Percentiles rank a stretch among this genome's conserved stretches.
Evolutionary conservation across 495 filamentous ascomycete genomes (phyloP).

Genomic region (Letharia lupina): DNA sequence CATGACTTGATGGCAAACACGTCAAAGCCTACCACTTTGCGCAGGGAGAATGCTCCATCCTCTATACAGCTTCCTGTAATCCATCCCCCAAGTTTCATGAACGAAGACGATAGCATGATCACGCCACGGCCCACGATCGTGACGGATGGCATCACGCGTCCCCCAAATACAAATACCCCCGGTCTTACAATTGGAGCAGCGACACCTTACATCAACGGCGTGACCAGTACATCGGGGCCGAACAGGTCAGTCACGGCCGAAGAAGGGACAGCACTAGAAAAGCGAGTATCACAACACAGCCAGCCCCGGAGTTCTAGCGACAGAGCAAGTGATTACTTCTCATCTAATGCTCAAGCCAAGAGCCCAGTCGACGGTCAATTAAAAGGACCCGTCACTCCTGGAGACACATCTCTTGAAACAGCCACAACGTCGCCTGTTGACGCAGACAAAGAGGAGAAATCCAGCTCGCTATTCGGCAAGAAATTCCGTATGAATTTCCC

Average conservation of each 20-base stretch:
- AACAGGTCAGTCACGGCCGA: slow-evolving; percentile 43
- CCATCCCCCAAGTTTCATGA: slow-evolving; percentile 36
- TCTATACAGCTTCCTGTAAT: slow-evolving; percentile 58
- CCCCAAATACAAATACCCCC: slow-evolving; percentile 59
- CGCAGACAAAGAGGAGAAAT: slow-evolving; percentile 58
- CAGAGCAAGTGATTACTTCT: slow-evolving; percentile 59
- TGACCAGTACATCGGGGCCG: slow-evolving; percentile 24
- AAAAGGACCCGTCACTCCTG: slow-evolving; percentile 39
- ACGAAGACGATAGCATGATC: slow-evolving; percentile 43
- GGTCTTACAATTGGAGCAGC: slow-evolving; percentile 71
- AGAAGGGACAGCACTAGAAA: slow-evolving; percentile 40
- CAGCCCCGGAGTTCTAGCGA: slow-evolving; percentile 39
- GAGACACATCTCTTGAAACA: slow-evolving; percentile 36
- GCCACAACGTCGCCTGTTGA: slow-evolving; percentile 53
- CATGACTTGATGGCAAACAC: slow-evolving; percentile 53
- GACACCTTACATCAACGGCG: slow-evolving; percentile 48
- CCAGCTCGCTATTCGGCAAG: slow-evolving; percentile 68
- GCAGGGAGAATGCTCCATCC: slow-evolving; percentile 48
- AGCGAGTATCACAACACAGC: slow-evolving; percentile 37
- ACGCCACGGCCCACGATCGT: slow-evolving; percentile 55
- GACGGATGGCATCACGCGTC: slow-evolving; percentile 40
- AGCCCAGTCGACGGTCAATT: slow-evolving; percentile 27
- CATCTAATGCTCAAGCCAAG: slow-evolving; percentile 32
- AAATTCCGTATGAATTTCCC: slow-evolving; percentile 82
- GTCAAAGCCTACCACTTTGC: slow-evolving; percentile 45